Evolutionary conservation across 2,329 filamentous ascomycete genomes (phyloP), one percentile per base, ranked within the genome.

Genomic region (Pseudogymnoascus sp.): DNA sequence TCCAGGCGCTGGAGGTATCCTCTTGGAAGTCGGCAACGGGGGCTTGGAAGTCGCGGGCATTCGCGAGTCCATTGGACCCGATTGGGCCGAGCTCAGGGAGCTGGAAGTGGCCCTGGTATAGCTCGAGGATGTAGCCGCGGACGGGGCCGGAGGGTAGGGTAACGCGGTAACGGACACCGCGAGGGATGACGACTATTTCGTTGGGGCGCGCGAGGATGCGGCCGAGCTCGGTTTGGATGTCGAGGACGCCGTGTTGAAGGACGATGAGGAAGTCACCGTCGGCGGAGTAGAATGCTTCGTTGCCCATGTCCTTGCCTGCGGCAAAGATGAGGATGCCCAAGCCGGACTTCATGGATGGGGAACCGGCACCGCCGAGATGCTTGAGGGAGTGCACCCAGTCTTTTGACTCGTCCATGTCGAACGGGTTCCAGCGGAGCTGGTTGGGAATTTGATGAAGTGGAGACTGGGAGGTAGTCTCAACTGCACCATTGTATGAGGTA

Each of bases 281-380:
- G 0, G 90, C 87, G 3, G 88, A 92, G 78, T 93, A 95, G 72
- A 92, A 95, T 0, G 90, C 90, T 58, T 87, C 79, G 38, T 82
- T 81, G 57, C 79, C 78, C 91, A 96, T 96, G 70, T 86, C 85
- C 71, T 83, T 86, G 18, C 89, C 89, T 0, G 88, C 89, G 1
- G 88, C 87, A 70, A 90, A 96, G 61, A 94, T 83, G 72, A 89
- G 86, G 63, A 94, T 91, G 20, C 89, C 91, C 41, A 95, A 68
- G 0, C 91, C 91, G 16, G 82, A 78, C 75, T 96, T 96, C 72
- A 88, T 80, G 0, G 87, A 87, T 0, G 90, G 86, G 67, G 94
- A 88, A 14, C 91, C 91, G 0, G 90, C 84, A 3, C 90, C 90
- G 1, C 89, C 90, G 18, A 92, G 79, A 63, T 88, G 84, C 5